Evolutionary conservation across 495 filamentous ascomycete species (phyloP).

Genomic region (Pseudoneurospora amorphoporcata): DNA sequence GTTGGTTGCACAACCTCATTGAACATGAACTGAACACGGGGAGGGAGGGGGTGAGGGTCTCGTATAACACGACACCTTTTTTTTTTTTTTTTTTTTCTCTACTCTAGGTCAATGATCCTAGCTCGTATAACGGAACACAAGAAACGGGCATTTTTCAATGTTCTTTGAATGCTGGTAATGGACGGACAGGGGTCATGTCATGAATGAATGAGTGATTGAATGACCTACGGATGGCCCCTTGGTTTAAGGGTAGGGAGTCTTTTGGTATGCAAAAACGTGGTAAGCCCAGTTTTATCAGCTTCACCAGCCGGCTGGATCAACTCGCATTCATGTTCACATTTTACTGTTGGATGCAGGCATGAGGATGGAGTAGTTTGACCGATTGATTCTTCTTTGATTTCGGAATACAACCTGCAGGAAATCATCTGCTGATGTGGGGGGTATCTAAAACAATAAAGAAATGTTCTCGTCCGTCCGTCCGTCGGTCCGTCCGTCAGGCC

Average conservation of each 20-base stretch:
- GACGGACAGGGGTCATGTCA: not conserved
- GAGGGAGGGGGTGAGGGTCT: not conserved
- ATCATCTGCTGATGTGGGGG: not conserved
- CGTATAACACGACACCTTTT: not conserved
- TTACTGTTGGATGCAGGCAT: not conserved
- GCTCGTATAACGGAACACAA: not conserved
- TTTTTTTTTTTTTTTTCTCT: not conserved
- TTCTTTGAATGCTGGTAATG: not conserved
- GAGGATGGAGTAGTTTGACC: not conserved
- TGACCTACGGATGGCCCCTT: not conserved
- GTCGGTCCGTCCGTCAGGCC: not conserved
- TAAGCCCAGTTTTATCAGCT: not conserved
- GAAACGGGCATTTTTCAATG: not conserved
- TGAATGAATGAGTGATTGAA: not conserved
- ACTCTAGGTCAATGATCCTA: not conserved
- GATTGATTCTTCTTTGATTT: not conserved
- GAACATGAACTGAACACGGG: not conserved
- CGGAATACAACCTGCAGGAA: not conserved
- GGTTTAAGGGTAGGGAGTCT: not conserved
- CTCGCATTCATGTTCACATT: not conserved
- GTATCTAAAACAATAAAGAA: not conserved
- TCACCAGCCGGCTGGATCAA: not conserved
- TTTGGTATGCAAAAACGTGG: not conserved
- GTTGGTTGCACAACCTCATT: not conserved
- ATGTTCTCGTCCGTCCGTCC: not conserved